Conservation (phyloP, 2,329 filamentous ascomycete species). For the Phaeosphaeria sp. region DNA sequence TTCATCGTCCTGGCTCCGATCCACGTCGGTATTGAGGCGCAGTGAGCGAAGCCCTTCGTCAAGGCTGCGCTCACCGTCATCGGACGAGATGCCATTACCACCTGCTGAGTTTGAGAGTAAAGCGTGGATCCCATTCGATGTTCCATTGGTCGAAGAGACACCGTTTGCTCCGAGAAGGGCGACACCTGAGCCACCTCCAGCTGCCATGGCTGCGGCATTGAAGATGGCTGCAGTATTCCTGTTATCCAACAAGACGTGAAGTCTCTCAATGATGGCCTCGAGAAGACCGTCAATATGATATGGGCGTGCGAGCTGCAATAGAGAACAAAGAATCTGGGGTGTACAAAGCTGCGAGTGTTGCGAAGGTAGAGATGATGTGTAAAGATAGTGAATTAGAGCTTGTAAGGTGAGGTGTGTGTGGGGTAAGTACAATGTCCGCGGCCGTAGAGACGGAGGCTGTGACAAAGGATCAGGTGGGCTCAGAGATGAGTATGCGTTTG, state of each 20-base stretch:
- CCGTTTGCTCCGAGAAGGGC: slow-evolving; percentile 59
- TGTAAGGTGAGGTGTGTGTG: slow-evolving; percentile 91
- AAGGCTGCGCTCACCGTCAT: slow-evolving; percentile 34
- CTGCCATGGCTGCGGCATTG: slow-evolving; percentile 97
- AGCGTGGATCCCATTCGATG: slow-evolving; percentile 27
- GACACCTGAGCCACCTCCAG: slow-evolving; percentile 86
- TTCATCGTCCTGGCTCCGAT: slow-evolving; percentile 41
- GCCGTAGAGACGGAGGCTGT: slow-evolving; percentile 69
- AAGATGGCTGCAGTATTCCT: slow-evolving; percentile 96
- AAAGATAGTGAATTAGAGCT: slow-evolving; percentile 89
- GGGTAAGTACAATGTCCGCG: slow-evolving; percentile 87
- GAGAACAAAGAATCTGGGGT: slow-evolving; percentile 92
- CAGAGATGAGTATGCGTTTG: slow-evolving; percentile 51
- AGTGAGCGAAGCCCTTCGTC: slow-evolving; percentile 48
- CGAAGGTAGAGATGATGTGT: slow-evolving; percentile 86
- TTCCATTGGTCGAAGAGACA: slow-evolving; percentile 32
- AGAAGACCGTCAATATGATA: slow-evolving; percentile 93
- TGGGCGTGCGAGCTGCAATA: slow-evolving; percentile 89
- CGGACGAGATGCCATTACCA: slow-evolving; percentile 11
- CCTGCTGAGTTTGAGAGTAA: neutral
- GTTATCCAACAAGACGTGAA: slow-evolving; percentile 88
- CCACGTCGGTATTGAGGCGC: slow-evolving; percentile 59
- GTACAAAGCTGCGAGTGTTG: slow-evolving; percentile 81
- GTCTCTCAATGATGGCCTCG: slow-evolving; percentile 88
- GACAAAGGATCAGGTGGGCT: slow-evolving; percentile 61